phyloP scores from a whole-genome alignment of 805 yeast species.

The Teunomyces kruisii region DNA sequence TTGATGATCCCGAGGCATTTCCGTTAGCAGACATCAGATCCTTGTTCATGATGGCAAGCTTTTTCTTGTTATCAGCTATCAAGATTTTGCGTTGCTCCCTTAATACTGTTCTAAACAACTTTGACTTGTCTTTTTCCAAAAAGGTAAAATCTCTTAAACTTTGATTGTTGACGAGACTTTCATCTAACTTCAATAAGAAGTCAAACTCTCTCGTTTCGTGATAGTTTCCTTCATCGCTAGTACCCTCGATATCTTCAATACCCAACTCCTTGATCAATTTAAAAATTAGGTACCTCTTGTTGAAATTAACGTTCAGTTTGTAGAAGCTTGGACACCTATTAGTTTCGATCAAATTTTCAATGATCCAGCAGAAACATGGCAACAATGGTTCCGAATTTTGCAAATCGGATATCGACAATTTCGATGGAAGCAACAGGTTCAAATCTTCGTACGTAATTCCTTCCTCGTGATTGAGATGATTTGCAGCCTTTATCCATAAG shows the following conservation, averaged over 20 bases:
- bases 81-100: slow-evolving; percentile 34
- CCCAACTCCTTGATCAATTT: slow-evolving; percentile 39
- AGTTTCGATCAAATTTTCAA: slow-evolving; percentile 70
- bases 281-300: slow-evolving; percentile 53
- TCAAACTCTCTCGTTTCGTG: slow-evolving; percentile 47
- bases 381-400: slow-evolving; percentile 48
- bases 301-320: slow-evolving; percentile 73
- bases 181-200: slow-evolving; percentile 50
- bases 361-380: slow-evolving; percentile 91
- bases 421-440: slow-evolving; percentile 29
- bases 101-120: slow-evolving; percentile 30
- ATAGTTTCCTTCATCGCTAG: slow-evolving; percentile 21
- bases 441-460: slow-evolving; percentile 25
- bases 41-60: slow-evolving; percentile 18
- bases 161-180: slow-evolving; percentile 31
- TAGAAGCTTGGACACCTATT: slow-evolving; percentile 72
- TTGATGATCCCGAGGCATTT: background rate
- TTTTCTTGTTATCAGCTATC: slow-evolving; percentile 32
- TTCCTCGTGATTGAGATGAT: slow-evolving; percentile 18
- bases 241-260: slow-evolving; percentile 32
- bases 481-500: slow-evolving; percentile 66
- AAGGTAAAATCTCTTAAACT: slow-evolving; percentile 35
- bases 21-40: slow-evolving; percentile 3
- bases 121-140: slow-evolving; percentile 23
- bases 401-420: slow-evolving; percentile 26